Base-by-base conservation (phyloP, 129 eudicot genomes). In the Chrysanthemum makinoi region DNA sequence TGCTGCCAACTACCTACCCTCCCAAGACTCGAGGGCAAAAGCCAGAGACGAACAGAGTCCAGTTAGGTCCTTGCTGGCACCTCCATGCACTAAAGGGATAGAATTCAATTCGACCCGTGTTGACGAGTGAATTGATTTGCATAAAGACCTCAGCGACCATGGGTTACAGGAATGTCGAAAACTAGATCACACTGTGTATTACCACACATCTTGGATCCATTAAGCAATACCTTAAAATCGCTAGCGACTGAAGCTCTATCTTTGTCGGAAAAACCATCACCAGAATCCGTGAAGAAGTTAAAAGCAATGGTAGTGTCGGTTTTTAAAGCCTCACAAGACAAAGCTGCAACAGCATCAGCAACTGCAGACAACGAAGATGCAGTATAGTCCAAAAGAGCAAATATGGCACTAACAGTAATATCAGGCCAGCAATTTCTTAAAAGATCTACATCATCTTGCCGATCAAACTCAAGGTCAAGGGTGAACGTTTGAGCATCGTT, bases 191-290 rank as follows among this genome's bases (percentile, higher is more conserved):
- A 68, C 16, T 74, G 79, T 47, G 66, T 18, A 52, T 75, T 80
- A 17, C 83, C 83, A 0, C 76, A 60, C 80, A 94, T 61, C 72
- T 87, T 90, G 3, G 99, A 95, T 3, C 94, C 96, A 5, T 86
- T 90, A 18, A 95, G 85, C 60, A 90, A 82, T 2, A 88, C 89
- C 83, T 80, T 90, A 28, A 87, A 78, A 72, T 90, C 97, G 63
- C 83, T 67, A 2, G 94, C 96, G 3, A 90, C 97, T 0, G 85
- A 78, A 55, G 85, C 86, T 22, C 77, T 79, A 53, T 90, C 96
- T 79, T 94, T 94, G 57, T 77, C 79, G 3, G 86, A 78, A 3
- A 81, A 83, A 20, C 96, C 97, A 58, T 88, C 97, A 43, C 97
- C 99, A 1, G 97, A 87, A 65, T 90, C 96, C 6, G 76, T 75